Evolutionary conservation across 352 stramenopile genomes (phyloP).

Genomic region (Globisporangium okanoganense): DNA sequence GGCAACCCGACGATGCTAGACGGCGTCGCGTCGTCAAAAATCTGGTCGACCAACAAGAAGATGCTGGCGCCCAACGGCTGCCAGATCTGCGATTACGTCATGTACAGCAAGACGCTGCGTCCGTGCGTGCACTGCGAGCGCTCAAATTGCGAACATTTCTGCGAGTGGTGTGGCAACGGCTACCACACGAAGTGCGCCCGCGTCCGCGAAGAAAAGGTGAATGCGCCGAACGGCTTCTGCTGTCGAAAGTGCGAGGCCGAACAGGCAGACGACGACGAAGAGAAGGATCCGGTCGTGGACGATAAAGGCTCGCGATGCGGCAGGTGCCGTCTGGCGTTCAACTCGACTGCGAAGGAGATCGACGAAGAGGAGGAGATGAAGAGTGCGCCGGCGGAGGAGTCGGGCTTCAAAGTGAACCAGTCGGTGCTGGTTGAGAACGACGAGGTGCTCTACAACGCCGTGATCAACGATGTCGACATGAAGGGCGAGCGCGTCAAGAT

Average conservation of each 20-base stretch:
- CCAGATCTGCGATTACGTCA: constrained; percentile 83
- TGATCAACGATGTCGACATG: constrained; percentile 80
- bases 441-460: constrained; percentile 82
- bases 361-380: constrained; percentile 10
- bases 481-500: constrained; percentile 79
- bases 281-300: constrained; percentile 31
- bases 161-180: constrained; percentile 81
- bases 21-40: constrained; percentile 31
- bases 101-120: constrained; percentile 58
- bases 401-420: constrained; percentile 78
- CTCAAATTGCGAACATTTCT: constrained; percentile 71
- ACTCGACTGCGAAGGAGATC: constrained; percentile 22
- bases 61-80: constrained; percentile 44
- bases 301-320: constrained; percentile 66
- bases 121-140: constrained; percentile 64
- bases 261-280: constrained; percentile 58
- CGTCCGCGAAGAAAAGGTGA: constrained; percentile 45
- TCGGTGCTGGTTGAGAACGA: constrained; percentile 84
- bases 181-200: constrained; percentile 75
- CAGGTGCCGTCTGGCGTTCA: constrained; percentile 57
- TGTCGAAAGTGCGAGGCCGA: constrained; percentile 68
- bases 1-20: constrained; percentile 31
- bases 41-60: constrained; percentile 44
- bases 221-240: constrained; percentile 56
- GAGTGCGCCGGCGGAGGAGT: constrained; percentile 18